Percentiles rank a stretch among this genome's conserved stretches.
These are phyloP conservation scores for Funneliformis caledonium DNA, from an alignment of 371 early-diverging fungal genomes.

Conservation along the genomic window DNA sequence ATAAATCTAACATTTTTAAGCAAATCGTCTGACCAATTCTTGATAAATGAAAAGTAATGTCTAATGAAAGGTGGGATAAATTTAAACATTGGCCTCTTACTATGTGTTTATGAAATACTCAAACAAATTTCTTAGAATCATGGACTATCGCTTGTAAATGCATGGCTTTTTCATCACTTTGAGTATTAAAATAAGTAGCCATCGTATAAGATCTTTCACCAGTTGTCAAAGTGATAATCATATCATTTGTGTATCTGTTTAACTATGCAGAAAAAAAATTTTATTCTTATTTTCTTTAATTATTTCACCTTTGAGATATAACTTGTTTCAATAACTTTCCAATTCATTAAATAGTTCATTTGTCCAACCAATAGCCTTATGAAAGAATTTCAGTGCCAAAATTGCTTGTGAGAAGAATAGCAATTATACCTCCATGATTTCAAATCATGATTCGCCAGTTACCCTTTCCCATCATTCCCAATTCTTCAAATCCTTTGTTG, in stretches of 20 bases:
- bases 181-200: background rate
- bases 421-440: constrained; percentile 21
- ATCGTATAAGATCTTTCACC: too few relatives aligned
- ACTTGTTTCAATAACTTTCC: background rate
- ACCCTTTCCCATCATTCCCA: background rate
- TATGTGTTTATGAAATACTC: background rate
- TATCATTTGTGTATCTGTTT: background rate
- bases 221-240: background rate
- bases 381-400: background rate
- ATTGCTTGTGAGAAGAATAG: background rate
- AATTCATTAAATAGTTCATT: background rate
- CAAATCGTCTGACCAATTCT: too few relatives aligned
- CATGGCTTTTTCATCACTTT: background rate
- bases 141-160: background rate
- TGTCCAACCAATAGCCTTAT: background rate
- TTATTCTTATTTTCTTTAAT: background rate
- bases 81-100: background rate
- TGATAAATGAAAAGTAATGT: background rate
- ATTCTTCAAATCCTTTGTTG: background rate
- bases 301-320: background rate
- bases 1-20: too few relatives aligned
- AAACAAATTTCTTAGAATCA: constrained; percentile 11
- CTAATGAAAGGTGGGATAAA: background rate
- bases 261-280: background rate
- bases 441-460: background rate